A percentile compares a stretch with the other conserved stretches of the same genome.
Evolutionary conservation across 1,139 yeast genomes (phyloP).

Genomic region (Pichia norvegensis): DNA sequence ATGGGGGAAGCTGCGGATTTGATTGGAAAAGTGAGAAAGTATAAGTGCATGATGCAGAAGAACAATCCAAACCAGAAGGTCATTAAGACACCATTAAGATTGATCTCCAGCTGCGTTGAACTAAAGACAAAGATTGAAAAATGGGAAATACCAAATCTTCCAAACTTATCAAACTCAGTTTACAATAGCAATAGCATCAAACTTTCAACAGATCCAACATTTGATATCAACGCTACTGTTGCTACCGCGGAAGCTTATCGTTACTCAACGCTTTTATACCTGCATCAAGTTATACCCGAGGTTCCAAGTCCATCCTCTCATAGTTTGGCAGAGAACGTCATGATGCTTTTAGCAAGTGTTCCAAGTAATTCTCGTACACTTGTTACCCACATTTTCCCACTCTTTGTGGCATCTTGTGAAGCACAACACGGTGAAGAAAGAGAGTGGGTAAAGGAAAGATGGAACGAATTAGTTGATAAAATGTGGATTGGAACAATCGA

Average conservation of each 20-base stretch:
- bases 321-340: conserved; percentile 50
- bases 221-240: conserved; percentile 53
- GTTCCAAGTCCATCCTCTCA: conserved; percentile 50
- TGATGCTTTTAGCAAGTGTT: conserved; percentile 53
- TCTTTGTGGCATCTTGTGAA: conserved; percentile 58
- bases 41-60: conserved; percentile 13
- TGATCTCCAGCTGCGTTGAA: conserved; percentile 49
- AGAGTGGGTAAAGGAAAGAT: conserved; percentile 53
- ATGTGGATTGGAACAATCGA: conserved; percentile 63
- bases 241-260: conserved; percentile 67
- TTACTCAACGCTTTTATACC: conserved; percentile 47
- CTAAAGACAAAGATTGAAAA: conserved; percentile 41
- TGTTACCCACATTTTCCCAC: conserved; percentile 56
- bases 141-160: conserved; percentile 44
- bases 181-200: conserved; percentile 14
- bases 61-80: neutral
- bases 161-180: conserved; percentile 26
- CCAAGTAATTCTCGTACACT: conserved; percentile 52
- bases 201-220: conserved; percentile 34
- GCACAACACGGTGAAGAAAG: conserved; percentile 52
- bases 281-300: conserved; percentile 67
- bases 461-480: conserved; percentile 46
- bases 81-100: conserved; percentile 35
- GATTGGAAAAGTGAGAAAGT: conserved; percentile 40
- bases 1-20: conserved; percentile 57